Evolutionary conservation across 2,329 filamentous ascomycete genomes (phyloP).

Genomic region (Fusarium sororula): DNA sequence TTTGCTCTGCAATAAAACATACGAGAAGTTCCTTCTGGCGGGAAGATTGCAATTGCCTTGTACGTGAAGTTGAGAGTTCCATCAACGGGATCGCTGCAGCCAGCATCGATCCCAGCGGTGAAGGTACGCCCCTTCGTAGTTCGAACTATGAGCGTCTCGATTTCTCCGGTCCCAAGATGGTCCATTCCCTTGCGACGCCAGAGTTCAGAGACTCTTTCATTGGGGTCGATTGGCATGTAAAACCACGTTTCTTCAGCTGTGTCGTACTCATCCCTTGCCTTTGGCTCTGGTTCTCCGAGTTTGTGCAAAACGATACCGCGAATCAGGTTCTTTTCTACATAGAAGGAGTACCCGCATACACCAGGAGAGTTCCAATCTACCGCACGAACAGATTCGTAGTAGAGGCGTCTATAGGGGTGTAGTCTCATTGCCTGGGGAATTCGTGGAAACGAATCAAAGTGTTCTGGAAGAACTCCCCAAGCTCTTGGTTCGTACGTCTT

Average conservation of each 20-base stretch:
- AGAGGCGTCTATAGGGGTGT: neutral
- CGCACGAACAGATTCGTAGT: neutral
- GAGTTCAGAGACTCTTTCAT: neutral
- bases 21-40: neutral
- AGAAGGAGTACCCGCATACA: neutral
- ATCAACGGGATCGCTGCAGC: too few relatives aligned
- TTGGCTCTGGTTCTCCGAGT: neutral
- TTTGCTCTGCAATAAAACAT: neutral
- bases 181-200: neutral
- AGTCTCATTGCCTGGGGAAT: neutral
- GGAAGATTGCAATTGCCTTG: neutral
- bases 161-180: too few relatives aligned
- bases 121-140: neutral
- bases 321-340: rapidly evolving
- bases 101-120: too few relatives aligned
- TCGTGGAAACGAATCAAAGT: neutral
- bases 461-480: neutral
- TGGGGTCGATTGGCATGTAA: neutral
- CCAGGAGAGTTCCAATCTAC: neutral
- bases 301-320: neutral
- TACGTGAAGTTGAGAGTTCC: neutral
- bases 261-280: neutral
- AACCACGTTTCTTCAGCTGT: rapidly evolving
- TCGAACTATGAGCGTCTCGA: neutral
- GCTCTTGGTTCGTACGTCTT: too few relatives aligned